These are phyloP conservation scores for Lithospermum erythrorhizon DNA, from an alignment of 257 asterid genomes.

Conservation along the genomic window DNA sequence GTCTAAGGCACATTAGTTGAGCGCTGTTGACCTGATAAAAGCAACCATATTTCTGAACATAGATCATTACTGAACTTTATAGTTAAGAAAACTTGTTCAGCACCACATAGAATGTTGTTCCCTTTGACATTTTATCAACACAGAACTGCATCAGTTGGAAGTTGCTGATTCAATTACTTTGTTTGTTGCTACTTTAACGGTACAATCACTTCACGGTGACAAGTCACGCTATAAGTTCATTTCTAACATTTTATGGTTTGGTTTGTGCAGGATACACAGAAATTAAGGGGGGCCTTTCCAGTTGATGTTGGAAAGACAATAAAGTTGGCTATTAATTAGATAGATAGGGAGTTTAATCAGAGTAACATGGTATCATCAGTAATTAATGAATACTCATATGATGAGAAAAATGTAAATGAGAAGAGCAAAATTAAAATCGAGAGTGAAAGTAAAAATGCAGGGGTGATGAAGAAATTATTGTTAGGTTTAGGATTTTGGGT, in stretches of 20 bases:
- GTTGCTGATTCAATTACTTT: too few relatives aligned
- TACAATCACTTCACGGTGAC: neutral
- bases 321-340: neutral
- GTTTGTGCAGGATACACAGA: neutral
- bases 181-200: too few relatives aligned
- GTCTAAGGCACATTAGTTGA: too few relatives aligned
- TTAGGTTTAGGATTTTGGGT: slow-evolving; percentile 76
- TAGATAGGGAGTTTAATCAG: neutral
- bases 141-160: too few relatives aligned
- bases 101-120: too few relatives aligned
- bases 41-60: too few relatives aligned
- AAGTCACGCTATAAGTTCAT: neutral
- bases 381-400: neutral
- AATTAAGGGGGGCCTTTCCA: neutral
- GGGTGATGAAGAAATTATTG: slow-evolving; percentile 43
- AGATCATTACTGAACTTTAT: too few relatives aligned
- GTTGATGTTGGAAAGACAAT: neutral
- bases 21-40: too few relatives aligned
- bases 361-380: neutral
- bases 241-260: too few relatives aligned
- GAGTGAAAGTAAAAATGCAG: neutral
- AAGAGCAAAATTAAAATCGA: neutral
- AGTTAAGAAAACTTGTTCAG: too few relatives aligned
- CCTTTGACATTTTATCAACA: too few relatives aligned
- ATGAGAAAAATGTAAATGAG: neutral